A percentile compares a stretch with the other conserved stretches of the same genome.
Conservation (phyloP, 108 stramenopile genomes). For the Conticribra guillardii region DNA sequence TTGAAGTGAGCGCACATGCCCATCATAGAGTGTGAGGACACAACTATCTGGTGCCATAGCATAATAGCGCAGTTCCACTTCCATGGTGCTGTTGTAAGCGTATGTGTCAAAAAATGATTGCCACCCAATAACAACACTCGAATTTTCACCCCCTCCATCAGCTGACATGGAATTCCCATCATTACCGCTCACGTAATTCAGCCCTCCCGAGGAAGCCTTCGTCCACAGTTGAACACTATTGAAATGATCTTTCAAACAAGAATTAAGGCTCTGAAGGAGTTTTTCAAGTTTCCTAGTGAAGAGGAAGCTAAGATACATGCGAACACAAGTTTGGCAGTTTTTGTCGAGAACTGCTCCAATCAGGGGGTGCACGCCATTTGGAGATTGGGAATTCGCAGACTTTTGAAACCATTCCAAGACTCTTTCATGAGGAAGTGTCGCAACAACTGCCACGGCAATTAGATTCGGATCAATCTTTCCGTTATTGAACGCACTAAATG, state of each 20-base stretch:
- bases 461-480: conserved; percentile 73
- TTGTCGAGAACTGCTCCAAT: conserved; percentile 49
- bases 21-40: conserved; percentile 82
- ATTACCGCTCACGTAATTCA: conserved; percentile 50
- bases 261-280: conserved; percentile 72
- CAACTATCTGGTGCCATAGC: conserved; percentile 84
- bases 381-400: conserved; percentile 29
- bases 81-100: conserved; percentile 80
- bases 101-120: conserved; percentile 81
- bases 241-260: conserved; percentile 82
- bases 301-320: conserved; percentile 68
- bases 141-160: conserved; percentile 54
- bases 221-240: conserved; percentile 75
- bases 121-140: conserved; percentile 68
- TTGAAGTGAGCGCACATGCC: conserved; percentile 79
- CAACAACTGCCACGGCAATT: conserved; percentile 71
- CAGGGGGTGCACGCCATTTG: conserved; percentile 18
- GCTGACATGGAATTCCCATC: conserved; percentile 23
- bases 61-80: conserved; percentile 82
- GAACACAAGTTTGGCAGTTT: conserved; percentile 60
- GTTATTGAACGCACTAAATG: conserved; percentile 58
- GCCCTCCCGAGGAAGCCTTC: conserved; percentile 72
- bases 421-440: conserved; percentile 66
- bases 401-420: conserved; percentile 47
- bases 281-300: conserved; percentile 78